Evolutionary conservation across 1,284 basidiomycete genomes (phyloP), one percentile per base, ranked within the genome.

Genomic region (Phylloboletellus chloephorus): DNA sequence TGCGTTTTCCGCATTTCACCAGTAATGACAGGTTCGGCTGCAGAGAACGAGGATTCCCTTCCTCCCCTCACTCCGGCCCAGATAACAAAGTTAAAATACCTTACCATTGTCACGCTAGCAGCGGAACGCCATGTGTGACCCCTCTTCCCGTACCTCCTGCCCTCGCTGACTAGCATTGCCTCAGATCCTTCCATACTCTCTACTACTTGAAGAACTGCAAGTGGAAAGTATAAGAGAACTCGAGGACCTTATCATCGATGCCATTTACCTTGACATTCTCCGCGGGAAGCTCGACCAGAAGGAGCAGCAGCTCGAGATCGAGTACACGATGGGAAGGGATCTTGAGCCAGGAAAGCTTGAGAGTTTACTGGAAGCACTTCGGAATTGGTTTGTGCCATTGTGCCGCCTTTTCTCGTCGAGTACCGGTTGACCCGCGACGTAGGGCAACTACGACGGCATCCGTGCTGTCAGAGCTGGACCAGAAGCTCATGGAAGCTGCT

Each of bases 161-260:
- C 19, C 21, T 34, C 38, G 24, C 36, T 43, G 9, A 41, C 23
- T 15, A 15, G 20, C 15, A 29, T 23, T 20, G 7, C 8, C 32
- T 2, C 50, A 90, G 88, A 83, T 87, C 44, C 73, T 91, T 4
- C 78, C 85, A 0, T 91, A 92, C 60, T 58, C 74, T 9, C 66
- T 73, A 31, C 72, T 93, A 1, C 73, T 87, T 10, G 57, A 72
- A 38, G 68, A 73, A 2, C 75, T 97, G 13, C 74, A 88, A 33
- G 74, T 92, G 59, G 71, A 76, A 2, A 81, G 76, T 2, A 79
- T 90, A 39, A 80, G 90, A 37, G 86, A 88, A 49, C 78, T 98
- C 4, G 95, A 98, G 61, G 93, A 97, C 62, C 76, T 96, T 49
- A 87, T 97, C 61, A 97, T 98, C 61, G 93, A 97, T 54, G 82